Base-by-base conservation (phyloP, 1,139 yeast genomes). In the Lodderomyces jiufengensis region DNA sequence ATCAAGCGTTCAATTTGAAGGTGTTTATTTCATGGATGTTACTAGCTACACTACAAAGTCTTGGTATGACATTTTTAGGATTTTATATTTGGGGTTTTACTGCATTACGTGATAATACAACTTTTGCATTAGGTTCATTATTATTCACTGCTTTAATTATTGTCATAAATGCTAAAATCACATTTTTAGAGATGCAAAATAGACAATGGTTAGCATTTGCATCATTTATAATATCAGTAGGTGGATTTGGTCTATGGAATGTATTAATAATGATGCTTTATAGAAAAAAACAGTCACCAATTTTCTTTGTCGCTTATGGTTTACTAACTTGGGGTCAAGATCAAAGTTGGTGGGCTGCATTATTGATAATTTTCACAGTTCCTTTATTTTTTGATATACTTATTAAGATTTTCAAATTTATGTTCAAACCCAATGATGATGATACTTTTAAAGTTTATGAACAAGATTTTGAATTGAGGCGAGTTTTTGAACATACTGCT, bases 231-330 rank as follows among this genome's bases (percentile, higher is more conserved):
- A 71, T 88, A n/a, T 86, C 96, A 1, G 79, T 80, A 34, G 79
- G 84, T 12, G 98, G 97, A 0, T 94, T 94, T 80, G 67, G 83
- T n/a, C 46, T 80, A 5, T 92, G 97, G 96, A 80, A 86, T 55
- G 71, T 84, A 41, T 59, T 88, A 30, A 73, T 92, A 40, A 85
- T 92, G 55, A 73, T 70, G 6, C 61, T 90, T 14, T 84, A 86
- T 55, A 63, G 78, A 33, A 60, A 71, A 15, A 74, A 73, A 41
- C 74, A 77, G 1, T 68, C 78, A 2, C 65, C 78, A 34, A 84
- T 85, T 13, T 92, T 79, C 56, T 84, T 76, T 55, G 97, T 86
- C 4, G 68, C 73, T 9, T 70, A 76, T 45, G 95, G 92, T 1
- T 66, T 92, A 33, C 62, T 73, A 35, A 75, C 76, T 32, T 88